These are phyloP conservation scores for Bombardia bombarda DNA, from an alignment of 495 filamentous ascomycete genomes.

Conservation along the genomic window DNA sequence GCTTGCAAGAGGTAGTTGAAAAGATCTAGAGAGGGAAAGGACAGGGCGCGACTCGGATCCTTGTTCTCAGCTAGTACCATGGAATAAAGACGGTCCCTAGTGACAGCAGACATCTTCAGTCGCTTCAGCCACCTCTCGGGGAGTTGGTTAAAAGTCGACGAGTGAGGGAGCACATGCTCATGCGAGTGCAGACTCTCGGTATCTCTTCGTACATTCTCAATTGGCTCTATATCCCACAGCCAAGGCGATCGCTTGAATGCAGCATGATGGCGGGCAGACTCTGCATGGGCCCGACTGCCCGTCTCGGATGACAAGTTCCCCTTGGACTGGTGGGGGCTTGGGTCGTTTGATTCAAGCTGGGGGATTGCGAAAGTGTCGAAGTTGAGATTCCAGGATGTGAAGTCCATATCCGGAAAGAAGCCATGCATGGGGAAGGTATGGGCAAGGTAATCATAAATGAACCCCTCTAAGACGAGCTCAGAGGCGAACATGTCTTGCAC, in stretches of 20 bases:
- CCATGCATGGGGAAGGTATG: slow-evolving; percentile 8
- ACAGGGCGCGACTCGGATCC: neutral
- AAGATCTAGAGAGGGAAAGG: slow-evolving; percentile 18
- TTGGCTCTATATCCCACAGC: slow-evolving; percentile 15
- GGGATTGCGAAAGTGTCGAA: slow-evolving; percentile 11
- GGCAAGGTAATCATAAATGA: slow-evolving; percentile 6
- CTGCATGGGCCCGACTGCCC: neutral
- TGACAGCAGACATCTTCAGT: slow-evolving; percentile 9
- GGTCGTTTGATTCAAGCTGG: slow-evolving; percentile 7
- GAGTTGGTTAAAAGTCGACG: neutral
- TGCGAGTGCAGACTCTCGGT: slow-evolving; percentile 8
- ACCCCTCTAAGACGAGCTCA: too few relatives aligned
- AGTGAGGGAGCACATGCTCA: slow-evolving; percentile 6
- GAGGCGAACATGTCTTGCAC: too few relatives aligned
- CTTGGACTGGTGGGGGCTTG: slow-evolving; percentile 11
- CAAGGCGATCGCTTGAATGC: slow-evolving; percentile 17
- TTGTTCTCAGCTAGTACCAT: slow-evolving; percentile 11
- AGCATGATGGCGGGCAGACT: slow-evolving; percentile 11
- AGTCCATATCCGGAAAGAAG: slow-evolving; percentile 15
- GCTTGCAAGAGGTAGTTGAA: slow-evolving; percentile 16
- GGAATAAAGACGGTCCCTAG: slow-evolving; percentile 13
- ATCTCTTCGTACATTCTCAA: slow-evolving; percentile 15
- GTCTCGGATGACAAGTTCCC: slow-evolving; percentile 2
- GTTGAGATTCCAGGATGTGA: slow-evolving; percentile 14
- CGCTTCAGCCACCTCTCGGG: neutral